Evolutionary conservation across 179 eudicot species (phyloP).

Genomic region (Nepenthes alata): DNA sequence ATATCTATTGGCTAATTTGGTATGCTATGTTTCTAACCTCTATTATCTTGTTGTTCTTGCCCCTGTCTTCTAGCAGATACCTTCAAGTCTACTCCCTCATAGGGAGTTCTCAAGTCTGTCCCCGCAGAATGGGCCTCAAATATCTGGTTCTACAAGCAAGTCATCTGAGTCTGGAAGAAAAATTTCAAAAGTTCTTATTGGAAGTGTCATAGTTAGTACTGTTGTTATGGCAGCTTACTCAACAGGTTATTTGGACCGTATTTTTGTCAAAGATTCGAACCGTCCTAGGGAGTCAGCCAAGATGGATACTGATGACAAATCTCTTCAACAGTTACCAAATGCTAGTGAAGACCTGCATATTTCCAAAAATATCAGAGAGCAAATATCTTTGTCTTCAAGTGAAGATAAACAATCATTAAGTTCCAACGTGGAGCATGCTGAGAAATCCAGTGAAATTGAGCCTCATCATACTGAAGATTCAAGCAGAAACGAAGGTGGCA

Average conservation of each 20-base stretch:
- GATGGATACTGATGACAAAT: constrained; percentile 11
- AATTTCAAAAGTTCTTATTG: constrained; percentile 40
- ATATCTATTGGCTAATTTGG: neutral
- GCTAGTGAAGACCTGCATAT: constrained; percentile 12
- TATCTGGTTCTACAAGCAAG: constrained; percentile 33
- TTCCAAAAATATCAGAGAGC: constrained; percentile 13
- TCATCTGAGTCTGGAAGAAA: constrained; percentile 31
- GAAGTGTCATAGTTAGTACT: constrained; percentile 57
- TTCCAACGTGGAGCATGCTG: constrained; percentile 22
- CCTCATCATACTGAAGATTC: constrained; percentile 24
- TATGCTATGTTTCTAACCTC: neutral
- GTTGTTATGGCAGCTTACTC: constrained; percentile 46
- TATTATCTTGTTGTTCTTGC: neutral
- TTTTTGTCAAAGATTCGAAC: constrained; percentile 21
- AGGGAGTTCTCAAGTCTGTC: constrained; percentile 49
- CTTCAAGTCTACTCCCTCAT: constrained; percentile 39
- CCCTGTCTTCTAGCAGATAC: constrained; percentile 30
- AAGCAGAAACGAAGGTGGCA: constrained; percentile 21
- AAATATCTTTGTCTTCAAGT: constrained; percentile 13
- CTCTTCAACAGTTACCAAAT: constrained; percentile 12
- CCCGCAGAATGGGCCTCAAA: constrained; percentile 26
- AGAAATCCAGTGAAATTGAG: constrained; percentile 21
- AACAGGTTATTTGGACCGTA: constrained; percentile 35
- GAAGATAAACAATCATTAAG: constrained; percentile 22
- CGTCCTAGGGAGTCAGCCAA: constrained; percentile 14